Percentiles rank a stretch among this genome's conserved stretches.
Evolutionary conservation across 139 green algal genomes (phyloP).

Genomic region (Trebouxia sp.): DNA sequence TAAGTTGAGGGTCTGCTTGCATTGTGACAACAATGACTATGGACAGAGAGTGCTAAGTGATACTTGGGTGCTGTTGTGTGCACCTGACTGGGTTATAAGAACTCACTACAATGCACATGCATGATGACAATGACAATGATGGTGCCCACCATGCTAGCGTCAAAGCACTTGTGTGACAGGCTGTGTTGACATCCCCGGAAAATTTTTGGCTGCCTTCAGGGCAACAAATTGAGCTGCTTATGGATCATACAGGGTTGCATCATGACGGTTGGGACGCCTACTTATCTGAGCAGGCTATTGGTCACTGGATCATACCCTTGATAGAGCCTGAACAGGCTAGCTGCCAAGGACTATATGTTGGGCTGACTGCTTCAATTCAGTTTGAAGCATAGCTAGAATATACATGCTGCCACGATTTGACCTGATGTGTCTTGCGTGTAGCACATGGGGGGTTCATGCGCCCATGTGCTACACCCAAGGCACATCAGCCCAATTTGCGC

Average conservation of each 20-base stretch:
- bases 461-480: no score
- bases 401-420: no score
- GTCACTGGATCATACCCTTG: neutral
- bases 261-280: neutral
- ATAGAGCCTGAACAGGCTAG: neutral
- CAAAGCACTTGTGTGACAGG: neutral
- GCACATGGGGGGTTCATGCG: no score
- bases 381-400: no score
- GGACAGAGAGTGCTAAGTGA: no score
- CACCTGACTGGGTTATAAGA: neutral
- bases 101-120: neutral
- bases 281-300: neutral
- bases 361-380: no score
- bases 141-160: neutral
- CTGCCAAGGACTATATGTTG: no score
- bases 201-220: neutral
- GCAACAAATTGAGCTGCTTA: neutral
- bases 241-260: neutral
- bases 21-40: no score
- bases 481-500: no score
- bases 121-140: neutral
- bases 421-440: no score
- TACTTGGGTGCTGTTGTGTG: neutral
- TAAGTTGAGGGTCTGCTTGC: no score
- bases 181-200: neutral